Evolutionary conservation across 2,329 filamentous ascomycete genomes (phyloP), one percentile per base, ranked within the genome.

Genomic region (Ophiocordyceps camponoti-floridani): DNA sequence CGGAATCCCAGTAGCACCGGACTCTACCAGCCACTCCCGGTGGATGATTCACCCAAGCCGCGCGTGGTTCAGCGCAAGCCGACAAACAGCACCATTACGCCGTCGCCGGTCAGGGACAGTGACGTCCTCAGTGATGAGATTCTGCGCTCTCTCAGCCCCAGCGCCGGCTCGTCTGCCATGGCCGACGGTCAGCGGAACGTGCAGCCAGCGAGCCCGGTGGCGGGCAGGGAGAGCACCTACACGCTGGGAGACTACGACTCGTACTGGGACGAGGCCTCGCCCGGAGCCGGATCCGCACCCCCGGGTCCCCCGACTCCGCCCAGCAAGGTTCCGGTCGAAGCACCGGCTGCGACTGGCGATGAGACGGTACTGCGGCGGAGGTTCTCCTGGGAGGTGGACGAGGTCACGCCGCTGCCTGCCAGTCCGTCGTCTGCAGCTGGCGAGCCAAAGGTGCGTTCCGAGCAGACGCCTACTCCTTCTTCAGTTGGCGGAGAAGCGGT

Each of bases 61-160:
- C 54, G 56, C 18, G 54, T 57, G 7, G 52, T 71, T 23, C 59
- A 65, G 44, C 62, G 68, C 3, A 60, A 63, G 26, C 56, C 62
- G 7, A 70, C 67, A 0, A 57, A 68, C 42, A 73, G 70, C 53
- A 72, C 69, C 0, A 54, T 62, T 10, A 67, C 68, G 10, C 67
- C 68, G 8, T 69, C 70, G 1, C 69, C 75, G 28, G 66, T 79
- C 47, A 75, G 79, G 50, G 82, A 86, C 53, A 86, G 74, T 53
- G 83, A 88, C 50, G 68, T 73, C 46, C 58, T 88, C 42, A 71
- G 77, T 27, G 79, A 84, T 47, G 84, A 88, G 52, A 88, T 88
- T 45, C 76, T 85, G 44, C 76, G 74, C 47, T 82, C 77, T 40
- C 64, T 88, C 2, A 78, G 70, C 45, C 71, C 78, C 0, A 56